Conservation (phyloP, 1,284 basidiomycete genomes). For the Phellopilus nigrolimitatus region DNA sequence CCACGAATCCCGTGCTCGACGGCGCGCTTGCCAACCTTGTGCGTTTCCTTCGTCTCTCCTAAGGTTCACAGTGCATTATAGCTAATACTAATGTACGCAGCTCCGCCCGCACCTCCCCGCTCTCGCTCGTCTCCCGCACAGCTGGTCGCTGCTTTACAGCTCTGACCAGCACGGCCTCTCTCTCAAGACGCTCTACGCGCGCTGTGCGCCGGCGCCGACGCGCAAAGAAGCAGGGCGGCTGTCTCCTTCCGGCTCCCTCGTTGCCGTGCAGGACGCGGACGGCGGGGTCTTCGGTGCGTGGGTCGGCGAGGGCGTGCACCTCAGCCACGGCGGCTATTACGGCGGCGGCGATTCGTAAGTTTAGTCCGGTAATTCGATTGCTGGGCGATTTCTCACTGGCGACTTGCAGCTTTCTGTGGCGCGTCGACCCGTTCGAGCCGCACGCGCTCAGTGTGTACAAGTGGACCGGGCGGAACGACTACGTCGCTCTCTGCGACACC, state of each 20-base stretch:
- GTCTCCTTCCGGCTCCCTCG: constrained; percentile 36
- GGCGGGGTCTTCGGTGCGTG: constrained; percentile 76
- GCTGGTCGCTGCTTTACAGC: constrained; percentile 90
- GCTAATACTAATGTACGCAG: constrained; percentile 45
- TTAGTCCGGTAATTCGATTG: no score
- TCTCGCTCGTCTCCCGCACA: constrained; percentile 68
- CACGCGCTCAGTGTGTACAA: constrained; percentile 60
- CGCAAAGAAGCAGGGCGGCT: constrained; percentile 24
- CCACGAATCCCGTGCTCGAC: constrained; percentile 53
- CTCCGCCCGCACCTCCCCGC: constrained; percentile 74
- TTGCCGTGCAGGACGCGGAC: constrained; percentile 57
- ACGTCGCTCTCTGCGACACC: constrained; percentile 82
- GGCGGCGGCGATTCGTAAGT: constrained; percentile 79
- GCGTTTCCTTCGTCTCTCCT: constrained; percentile 25
- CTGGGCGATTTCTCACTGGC: constrained; percentile 20
- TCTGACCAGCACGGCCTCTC: constrained; percentile 95
- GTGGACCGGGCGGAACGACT: constrained; percentile 90
- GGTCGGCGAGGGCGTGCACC: constrained; percentile 67
- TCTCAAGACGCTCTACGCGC: constrained; percentile 79
- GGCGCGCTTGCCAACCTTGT: constrained; percentile 57
- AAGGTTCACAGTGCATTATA: background rate
- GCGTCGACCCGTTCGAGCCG: constrained; percentile 31
- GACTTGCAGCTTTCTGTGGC: constrained; percentile 73
- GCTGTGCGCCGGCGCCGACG: constrained; percentile 41
- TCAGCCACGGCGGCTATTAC: constrained; percentile 65